These are phyloP conservation scores for Cenchrus purpureus DNA, from an alignment of 176 grass and related monocot species.

Conservation along the genomic window DNA sequence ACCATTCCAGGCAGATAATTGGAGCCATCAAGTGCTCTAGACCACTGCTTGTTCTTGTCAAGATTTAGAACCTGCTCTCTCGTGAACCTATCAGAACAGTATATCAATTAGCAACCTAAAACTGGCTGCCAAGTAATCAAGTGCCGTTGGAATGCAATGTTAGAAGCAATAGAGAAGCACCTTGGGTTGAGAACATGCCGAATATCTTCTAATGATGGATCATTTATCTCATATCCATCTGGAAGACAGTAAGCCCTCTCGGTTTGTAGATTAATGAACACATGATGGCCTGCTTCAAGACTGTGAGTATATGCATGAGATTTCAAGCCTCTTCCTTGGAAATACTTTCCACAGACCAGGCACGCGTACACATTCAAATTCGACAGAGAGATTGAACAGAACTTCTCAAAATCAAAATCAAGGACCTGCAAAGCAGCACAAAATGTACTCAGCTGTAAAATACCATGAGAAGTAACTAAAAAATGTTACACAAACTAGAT, in stretches of 20 bases:
- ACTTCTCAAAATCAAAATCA: constrained; percentile 99
- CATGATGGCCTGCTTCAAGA: constrained; percentile 94
- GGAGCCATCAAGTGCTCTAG: constrained; percentile 97
- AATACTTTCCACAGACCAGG: constrained; percentile 98
- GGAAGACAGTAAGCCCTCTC: constrained; percentile 98
- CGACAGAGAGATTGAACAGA: constrained; percentile 97
- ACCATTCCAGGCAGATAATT: constrained; percentile 99
- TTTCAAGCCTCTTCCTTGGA: constrained; percentile 98
- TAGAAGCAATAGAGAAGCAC: constrained; percentile 41
- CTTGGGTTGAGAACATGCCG: constrained; percentile 97
- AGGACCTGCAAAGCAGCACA: constrained; percentile 66
- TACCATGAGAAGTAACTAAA: not conserved
- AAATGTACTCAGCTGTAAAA: not conserved
- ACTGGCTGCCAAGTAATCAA: not conserved
- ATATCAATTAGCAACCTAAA: constrained; percentile 16
- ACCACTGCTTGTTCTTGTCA: constrained; percentile 98
- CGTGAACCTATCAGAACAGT: constrained; percentile 64
- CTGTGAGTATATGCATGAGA: constrained; percentile 98
- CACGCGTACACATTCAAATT: constrained; percentile 98
- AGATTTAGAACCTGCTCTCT: constrained; percentile 80
- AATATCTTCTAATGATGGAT: constrained; percentile 89
- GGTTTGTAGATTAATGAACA: constrained; percentile 95
- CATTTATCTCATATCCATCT: constrained; percentile 98
- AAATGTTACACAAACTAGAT: too few relatives aligned
- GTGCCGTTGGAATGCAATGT: not conserved